Conservation (phyloP, 139 green algal species). For the Ulvella scutata region DNA sequence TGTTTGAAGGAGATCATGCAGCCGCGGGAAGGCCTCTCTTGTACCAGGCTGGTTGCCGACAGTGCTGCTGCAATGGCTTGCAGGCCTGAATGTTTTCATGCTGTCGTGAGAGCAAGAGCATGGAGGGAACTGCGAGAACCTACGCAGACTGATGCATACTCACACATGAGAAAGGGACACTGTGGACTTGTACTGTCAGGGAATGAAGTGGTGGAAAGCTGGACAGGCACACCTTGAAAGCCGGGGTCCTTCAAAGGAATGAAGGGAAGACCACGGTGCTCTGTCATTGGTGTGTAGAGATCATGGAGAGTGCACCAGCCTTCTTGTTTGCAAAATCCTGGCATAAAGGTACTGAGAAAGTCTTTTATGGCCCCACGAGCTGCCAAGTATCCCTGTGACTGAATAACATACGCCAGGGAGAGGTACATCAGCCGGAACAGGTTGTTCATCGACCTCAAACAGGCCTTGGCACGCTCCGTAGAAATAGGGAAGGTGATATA, state of each 20-base stretch:
- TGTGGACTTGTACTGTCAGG: no score
- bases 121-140: no score
- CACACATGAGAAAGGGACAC: no score
- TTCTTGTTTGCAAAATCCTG: neutral
- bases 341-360: neutral
- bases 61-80: neutral
- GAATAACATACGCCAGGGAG: neutral
- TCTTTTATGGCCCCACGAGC: neutral
- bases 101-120: no score
- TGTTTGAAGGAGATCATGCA: neutral
- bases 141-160: no score
- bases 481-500: neutral
- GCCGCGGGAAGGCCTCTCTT: neutral
- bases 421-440: neutral
- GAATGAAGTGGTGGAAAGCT: neutral
- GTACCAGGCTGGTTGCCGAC: neutral
- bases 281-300: neutral
- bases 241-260: neutral
- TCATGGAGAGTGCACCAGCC: neutral
- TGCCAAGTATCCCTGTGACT: neutral
- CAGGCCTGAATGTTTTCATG: neutral
- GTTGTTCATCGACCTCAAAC: neutral
- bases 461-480: neutral
- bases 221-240: neutral
- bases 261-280: neutral